Evolutionary conservation across 768 basidiomycete genomes (phyloP).

Genomic region (Naganishia vishniacii): DNA sequence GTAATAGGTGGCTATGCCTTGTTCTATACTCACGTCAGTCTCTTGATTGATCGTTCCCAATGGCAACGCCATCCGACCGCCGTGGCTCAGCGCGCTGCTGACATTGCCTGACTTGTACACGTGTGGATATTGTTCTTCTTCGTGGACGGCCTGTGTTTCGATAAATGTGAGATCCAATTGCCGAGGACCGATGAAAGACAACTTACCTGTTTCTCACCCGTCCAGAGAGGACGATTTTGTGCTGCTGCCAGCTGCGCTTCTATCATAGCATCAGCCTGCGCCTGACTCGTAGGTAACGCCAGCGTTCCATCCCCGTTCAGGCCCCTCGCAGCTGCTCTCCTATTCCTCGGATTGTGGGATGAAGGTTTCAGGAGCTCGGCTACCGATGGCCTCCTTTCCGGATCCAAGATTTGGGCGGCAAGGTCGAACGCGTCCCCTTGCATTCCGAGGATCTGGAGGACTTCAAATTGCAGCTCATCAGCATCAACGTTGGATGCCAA

Average conservation of each 20-base stretch:
- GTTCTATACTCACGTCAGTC: slow-evolving; percentile 56
- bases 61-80: slow-evolving; percentile 74
- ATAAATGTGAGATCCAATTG: neutral
- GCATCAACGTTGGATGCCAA: slow-evolving; percentile 9
- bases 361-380: slow-evolving; percentile 1
- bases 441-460: slow-evolving; percentile 14
- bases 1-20: no score
- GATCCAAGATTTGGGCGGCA: slow-evolving; percentile 2
- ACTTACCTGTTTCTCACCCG: slow-evolving; percentile 16
- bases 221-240: slow-evolving; percentile 26
- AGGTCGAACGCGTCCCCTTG: slow-evolving; percentile 9
- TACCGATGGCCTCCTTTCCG: neutral
- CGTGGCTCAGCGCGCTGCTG: slow-evolving; percentile 64
- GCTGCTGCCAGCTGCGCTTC: slow-evolving; percentile 43
- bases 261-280: slow-evolving; percentile 43
- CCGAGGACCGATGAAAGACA: neutral
- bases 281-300: slow-evolving; percentile 31
- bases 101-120: slow-evolving; percentile 73
- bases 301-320: slow-evolving; percentile 23
- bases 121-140: slow-evolving; percentile 62
- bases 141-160: slow-evolving; percentile 5
- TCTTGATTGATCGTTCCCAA: slow-evolving; percentile 67
- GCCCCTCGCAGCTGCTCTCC: neutral
- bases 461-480: slow-evolving; percentile 9
- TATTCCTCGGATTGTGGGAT: slow-evolving; percentile 9